Base-by-base conservation (phyloP, 1,139 yeast genomes). In the Zygotorulaspora mrakii region DNA sequence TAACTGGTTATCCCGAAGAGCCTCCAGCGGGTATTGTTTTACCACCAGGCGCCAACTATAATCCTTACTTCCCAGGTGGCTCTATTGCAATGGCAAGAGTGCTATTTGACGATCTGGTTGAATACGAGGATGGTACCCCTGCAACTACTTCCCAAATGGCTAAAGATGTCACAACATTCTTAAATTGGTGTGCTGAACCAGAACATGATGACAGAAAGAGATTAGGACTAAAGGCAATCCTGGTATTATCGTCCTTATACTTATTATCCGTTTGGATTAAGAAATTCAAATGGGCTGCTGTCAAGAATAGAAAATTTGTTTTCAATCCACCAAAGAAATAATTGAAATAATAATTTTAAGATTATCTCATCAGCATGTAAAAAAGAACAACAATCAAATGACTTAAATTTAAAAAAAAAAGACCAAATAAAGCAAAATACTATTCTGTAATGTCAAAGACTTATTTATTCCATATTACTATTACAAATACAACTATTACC, bases 51-150 rank as follows among this genome's bases (percentile, higher is more conserved):
- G 69, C 95, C 51, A 91, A 89, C 80, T 94, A 91, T 74, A 94
- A 94, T 77, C 98, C 98, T 64, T 91, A 91, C 77, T 91, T 91
- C 95, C 97, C 99, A 64, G 97, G 97, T 72, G 97, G 98, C 55
- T 76, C 96, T 36, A 89, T 91, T 74, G 97, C 96, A 62, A 91
- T 91, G 98, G 97, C 87, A 65, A 85, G 98, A 74, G 97, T 89
- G 47, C 76, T 91, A 69, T 91, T 88, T 59, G 98, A 91, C 64
- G 98, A 87, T 54, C 75, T 91, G 64, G 97, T 91, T 53, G 99
- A 91, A 74, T 91, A 82, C 70, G 98, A 91, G 66, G 98, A 91
- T 67, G 98, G 98, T 63, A 94, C 98, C 49, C 96, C 95, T 43
- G 97, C 98, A 45, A 81, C 97, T 44, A 82, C 98, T 52, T 83